These are phyloP conservation scores for Chrysopogon serrulatus DNA, from an alignment of 176 grass and related monocot species.

Conservation along the genomic window DNA sequence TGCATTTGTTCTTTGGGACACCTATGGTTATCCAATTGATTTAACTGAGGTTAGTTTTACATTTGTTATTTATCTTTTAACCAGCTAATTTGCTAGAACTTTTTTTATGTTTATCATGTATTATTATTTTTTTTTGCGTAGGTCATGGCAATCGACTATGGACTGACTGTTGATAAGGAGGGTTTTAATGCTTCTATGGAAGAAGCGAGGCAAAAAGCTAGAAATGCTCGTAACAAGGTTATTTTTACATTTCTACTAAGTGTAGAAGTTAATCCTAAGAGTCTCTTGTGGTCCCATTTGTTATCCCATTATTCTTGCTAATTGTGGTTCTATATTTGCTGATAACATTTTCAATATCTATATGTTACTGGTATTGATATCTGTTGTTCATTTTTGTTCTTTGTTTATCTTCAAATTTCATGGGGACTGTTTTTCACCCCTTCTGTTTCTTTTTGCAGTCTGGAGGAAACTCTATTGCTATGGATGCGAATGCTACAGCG, in stretches of 20 bases:
- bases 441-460: constrained; percentile 29
- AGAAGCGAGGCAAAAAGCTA: constrained; percentile 91
- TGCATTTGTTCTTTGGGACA: constrained; percentile 96
- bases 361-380: neutral
- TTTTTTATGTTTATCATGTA: constrained; percentile 15
- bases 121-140: constrained; percentile 23
- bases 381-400: neutral
- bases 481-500: constrained; percentile 89
- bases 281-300: neutral
- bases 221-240: constrained; percentile 85
- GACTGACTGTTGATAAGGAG: constrained; percentile 67
- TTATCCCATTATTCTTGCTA: neutral
- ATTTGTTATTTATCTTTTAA: constrained; percentile 1
- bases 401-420: neutral
- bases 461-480: constrained; percentile 57
- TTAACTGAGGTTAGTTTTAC: constrained; percentile 79
- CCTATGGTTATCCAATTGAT: constrained; percentile 93
- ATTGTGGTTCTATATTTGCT: neutral
- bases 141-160: constrained; percentile 87
- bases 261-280: neutral
- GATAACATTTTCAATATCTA: neutral
- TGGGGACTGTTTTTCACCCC: neutral
- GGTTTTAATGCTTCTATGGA: constrained; percentile 81
- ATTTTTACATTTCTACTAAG: neutral
- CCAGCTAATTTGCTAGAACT: neutral